Conservation (phyloP, 352 stramenopile genomes). For the Globisporangium ultimum region DNA sequence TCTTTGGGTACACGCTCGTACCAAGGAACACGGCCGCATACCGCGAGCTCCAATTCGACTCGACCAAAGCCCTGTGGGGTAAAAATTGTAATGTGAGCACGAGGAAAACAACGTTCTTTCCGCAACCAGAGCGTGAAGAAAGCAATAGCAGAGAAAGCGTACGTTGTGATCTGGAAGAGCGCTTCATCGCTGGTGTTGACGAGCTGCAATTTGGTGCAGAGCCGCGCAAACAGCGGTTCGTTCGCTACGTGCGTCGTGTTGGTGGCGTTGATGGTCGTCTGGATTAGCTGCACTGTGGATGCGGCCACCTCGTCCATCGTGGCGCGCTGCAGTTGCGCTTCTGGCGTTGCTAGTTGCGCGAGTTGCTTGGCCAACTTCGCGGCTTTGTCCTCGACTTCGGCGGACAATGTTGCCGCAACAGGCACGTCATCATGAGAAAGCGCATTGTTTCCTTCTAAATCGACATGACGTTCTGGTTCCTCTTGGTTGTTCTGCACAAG, state of each 20-base stretch:
- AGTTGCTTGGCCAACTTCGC: constrained; percentile 42
- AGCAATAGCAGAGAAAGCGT: constrained; percentile 1
- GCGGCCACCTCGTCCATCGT: constrained; percentile 23
- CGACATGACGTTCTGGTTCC: too few species aligned
- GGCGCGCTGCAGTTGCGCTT: constrained; percentile 24
- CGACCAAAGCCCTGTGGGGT: constrained; percentile 38
- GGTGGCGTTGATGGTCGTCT: constrained; percentile 61
- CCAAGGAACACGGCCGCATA: constrained; percentile 62
- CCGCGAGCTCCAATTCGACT: constrained; percentile 66
- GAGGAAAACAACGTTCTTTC: not conserved
- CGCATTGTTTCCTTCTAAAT: too few species aligned
- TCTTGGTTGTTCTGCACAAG: not conserved
- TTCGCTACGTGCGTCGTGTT: constrained; percentile 51
- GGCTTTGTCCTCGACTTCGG: constrained; percentile 34
- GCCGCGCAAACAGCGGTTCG: constrained; percentile 39
- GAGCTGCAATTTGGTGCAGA: constrained; percentile 50
- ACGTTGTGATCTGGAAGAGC: constrained; percentile 56
- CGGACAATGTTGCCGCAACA: not conserved
- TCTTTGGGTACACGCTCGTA: constrained; percentile 53
- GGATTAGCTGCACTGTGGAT: constrained; percentile 34
- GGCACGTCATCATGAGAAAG: not conserved
- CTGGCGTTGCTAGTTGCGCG: constrained; percentile 26
- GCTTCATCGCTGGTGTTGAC: constrained; percentile 49
- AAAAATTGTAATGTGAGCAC: not conserved
- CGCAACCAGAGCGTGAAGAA: not conserved